Evolutionary conservation across 257 asterid species (phyloP).

Genomic region (Nicotiana sylvestris): DNA sequence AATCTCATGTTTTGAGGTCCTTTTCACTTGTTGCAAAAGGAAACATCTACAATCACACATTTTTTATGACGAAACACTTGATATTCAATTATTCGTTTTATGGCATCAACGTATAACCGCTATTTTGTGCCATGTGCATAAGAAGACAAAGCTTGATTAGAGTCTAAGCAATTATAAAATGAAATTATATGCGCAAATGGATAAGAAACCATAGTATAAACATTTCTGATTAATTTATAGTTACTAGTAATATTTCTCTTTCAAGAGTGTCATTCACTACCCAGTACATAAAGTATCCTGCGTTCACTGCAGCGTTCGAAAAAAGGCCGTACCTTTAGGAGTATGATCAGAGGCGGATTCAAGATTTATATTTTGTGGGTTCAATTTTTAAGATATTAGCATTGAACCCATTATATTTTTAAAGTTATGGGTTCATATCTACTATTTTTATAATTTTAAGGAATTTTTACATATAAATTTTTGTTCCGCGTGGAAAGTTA

Average conservation of each 20-base stretch:
- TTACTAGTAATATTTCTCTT: neutral
- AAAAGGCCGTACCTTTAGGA: too few relatives aligned
- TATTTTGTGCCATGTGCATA: neutral
- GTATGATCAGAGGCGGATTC: too few relatives aligned
- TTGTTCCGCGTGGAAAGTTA: too few relatives aligned
- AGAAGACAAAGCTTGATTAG: neutral
- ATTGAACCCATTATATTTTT: too few relatives aligned
- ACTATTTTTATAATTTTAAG: too few relatives aligned
- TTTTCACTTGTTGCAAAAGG: slow-evolving; percentile 1
- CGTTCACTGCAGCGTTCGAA: too few relatives aligned
- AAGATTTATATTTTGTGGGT: too few relatives aligned
- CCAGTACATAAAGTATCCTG: too few relatives aligned
- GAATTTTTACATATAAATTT: too few relatives aligned
- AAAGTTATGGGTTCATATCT: too few relatives aligned
- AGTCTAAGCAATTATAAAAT: neutral
- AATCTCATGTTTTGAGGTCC: neutral
- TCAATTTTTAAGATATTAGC: too few relatives aligned
- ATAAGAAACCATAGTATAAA: neutral
- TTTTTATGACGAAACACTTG: neutral
- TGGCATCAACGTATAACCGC: neutral
- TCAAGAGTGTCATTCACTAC: neutral
- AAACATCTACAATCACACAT: neutral
- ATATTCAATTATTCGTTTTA: neutral
- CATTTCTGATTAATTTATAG: neutral
- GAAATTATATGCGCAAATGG: neutral